These are phyloP conservation scores for Erythrobasidium hasegawianum DNA, from an alignment of 1,284 basidiomycete genomes.

Conservation along the genomic window DNA sequence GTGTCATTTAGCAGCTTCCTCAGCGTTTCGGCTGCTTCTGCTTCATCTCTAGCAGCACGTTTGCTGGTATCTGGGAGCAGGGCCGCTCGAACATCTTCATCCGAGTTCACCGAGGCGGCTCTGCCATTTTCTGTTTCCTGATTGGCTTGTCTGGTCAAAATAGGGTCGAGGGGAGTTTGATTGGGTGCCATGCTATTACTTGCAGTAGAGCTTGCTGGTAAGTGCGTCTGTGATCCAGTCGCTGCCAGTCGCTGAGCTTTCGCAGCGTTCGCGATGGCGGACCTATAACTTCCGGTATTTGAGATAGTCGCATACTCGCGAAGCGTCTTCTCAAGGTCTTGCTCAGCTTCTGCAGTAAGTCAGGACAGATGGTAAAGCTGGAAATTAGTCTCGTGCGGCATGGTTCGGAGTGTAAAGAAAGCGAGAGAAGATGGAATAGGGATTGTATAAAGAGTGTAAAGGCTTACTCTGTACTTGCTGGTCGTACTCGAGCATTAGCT, in stretches of 20 bases:
- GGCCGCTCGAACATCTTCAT: constrained; percentile 1
- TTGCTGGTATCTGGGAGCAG: background rate
- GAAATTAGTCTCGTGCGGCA: background rate
- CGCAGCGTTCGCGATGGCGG: background rate
- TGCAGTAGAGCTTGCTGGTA: too few relatives aligned
- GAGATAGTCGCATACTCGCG: constrained; percentile 3
- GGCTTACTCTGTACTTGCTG: constrained; percentile 22
- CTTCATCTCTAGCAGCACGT: background rate
- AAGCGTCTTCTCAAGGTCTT: background rate
- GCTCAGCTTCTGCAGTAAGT: background rate
- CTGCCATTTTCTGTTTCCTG: background rate
- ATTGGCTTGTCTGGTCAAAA: too few relatives aligned
- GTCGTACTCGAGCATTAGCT: constrained; percentile 36
- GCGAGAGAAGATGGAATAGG: background rate
- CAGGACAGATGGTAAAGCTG: background rate
- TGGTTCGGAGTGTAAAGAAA: too few relatives aligned
- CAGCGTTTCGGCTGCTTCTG: constrained; percentile 9
- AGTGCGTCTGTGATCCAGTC: background rate
- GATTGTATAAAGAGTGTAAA: background rate
- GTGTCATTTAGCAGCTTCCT: constrained; percentile 11
- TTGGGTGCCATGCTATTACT: too few relatives aligned
- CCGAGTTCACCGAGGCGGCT: background rate
- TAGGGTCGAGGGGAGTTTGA: too few relatives aligned
- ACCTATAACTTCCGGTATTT: background rate
- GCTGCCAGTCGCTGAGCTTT: constrained; percentile 37